phyloP scores from a whole-genome alignment of 352 stramenopile species.

The Aphanomyces astaci region DNA sequence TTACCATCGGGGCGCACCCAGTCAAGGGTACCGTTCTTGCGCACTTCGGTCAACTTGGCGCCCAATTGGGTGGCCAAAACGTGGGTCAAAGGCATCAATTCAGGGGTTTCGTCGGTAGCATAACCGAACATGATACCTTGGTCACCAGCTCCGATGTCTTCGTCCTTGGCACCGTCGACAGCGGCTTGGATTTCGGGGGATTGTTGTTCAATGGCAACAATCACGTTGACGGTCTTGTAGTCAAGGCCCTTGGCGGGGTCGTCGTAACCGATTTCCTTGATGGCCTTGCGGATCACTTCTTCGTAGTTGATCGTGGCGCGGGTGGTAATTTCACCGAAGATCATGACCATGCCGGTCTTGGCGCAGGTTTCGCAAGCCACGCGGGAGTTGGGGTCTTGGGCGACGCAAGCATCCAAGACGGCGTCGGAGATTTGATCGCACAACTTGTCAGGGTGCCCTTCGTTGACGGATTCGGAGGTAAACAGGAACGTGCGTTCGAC shows the following conservation, averaged over 20 bases:
- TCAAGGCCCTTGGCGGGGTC: conserved; percentile 98
- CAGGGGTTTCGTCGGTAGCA: conserved; percentile 36
- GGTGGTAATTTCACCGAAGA: conserved; percentile 99
- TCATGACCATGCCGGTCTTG: conserved; percentile 99
- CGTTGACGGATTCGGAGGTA: conserved; percentile 99
- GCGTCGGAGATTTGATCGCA: conserved; percentile 99
- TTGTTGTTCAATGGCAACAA: conserved; percentile 99
- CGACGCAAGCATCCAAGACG: conserved; percentile 96
- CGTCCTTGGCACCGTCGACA: conserved; percentile 94
- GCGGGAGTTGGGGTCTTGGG: conserved; percentile 96
- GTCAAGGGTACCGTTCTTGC: conserved; percentile 97
- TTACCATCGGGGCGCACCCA: conserved; percentile 99
- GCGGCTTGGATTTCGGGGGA: conserved; percentile 98
- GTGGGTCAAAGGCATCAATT: conserved; percentile 98
- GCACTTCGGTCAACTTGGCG: conserved; percentile 95
- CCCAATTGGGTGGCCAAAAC: conserved; percentile 95
- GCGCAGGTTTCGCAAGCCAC: conserved; percentile 98
- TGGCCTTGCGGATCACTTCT: conserved; percentile 97
- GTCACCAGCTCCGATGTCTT: conserved; percentile 97
- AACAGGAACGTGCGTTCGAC: conserved; percentile 89
- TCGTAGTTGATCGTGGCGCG: conserved; percentile 99
- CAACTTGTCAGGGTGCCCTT: conserved; percentile 98
- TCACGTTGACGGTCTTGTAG: conserved; percentile 99
- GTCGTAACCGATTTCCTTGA: conserved; percentile 99
- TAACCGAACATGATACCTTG: conserved; percentile 94